Evolutionary conservation across 2,329 filamentous ascomycete species (phyloP).

Genomic region (Knoxdaviesia proteae): DNA sequence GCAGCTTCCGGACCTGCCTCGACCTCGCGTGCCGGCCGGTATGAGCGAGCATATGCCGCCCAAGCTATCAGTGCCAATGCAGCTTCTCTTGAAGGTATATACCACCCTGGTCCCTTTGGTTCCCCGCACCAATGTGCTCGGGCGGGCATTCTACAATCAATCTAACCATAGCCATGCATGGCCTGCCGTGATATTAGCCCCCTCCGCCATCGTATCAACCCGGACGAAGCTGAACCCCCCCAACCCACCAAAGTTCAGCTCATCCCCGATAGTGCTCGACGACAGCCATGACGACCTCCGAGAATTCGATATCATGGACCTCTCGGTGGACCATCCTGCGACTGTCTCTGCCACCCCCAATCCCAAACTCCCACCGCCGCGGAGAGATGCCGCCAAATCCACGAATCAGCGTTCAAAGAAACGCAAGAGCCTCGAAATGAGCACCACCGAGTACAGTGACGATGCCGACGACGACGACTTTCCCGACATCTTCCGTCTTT

Average conservation of each 20-base stretch:
- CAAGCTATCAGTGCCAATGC: slow-evolving; percentile 1
- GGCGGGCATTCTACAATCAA: background rate
- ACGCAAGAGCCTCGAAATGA: slow-evolving; percentile 28
- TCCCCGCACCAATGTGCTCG: background rate
- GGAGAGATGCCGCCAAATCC: too few relatives aligned
- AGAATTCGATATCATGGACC: slow-evolving; percentile 13
- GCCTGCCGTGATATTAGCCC: background rate
- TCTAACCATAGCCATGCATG: background rate
- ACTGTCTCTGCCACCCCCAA: slow-evolving; percentile 12
- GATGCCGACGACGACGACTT: slow-evolving; percentile 21
- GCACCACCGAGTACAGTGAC: slow-evolving; percentile 5
- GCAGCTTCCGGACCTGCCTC: background rate
- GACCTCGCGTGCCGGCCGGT: slow-evolving; percentile 1
- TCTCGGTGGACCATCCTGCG: slow-evolving; percentile 23
- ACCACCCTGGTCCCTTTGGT: background rate
- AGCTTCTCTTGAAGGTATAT: background rate
- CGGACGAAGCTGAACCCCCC: background rate
- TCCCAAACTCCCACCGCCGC: slow-evolving; percentile 15
- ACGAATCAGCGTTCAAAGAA: slow-evolving; percentile 16
- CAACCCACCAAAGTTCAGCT: background rate
- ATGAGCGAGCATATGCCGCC: slow-evolving; percentile 3
- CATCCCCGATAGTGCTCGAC: slow-evolving; percentile 16
- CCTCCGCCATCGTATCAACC: background rate
- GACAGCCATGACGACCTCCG: slow-evolving; percentile 14
- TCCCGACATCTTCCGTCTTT: slow-evolving; percentile 30